Conservation (phyloP, 306 rosid species). For the Acacia confusa region DNA sequence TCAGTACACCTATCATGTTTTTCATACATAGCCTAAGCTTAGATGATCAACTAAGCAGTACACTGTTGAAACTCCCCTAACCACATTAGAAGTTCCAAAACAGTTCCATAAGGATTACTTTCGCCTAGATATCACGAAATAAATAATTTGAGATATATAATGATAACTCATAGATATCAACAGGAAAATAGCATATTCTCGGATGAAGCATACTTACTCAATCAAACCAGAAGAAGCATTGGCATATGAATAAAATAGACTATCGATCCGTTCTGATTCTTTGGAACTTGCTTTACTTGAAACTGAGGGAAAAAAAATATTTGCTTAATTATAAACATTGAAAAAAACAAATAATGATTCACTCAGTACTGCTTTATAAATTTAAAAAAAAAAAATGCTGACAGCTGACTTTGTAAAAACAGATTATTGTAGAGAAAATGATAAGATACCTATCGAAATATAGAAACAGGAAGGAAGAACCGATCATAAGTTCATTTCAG, state of each 20-base stretch:
- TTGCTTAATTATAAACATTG: slow-evolving; percentile 9
- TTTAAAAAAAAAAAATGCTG: slow-evolving; percentile 17
- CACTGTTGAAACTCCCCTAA: slow-evolving; percentile 20
- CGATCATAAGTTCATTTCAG: background rate
- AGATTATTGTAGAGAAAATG: background rate
- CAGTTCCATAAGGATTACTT: slow-evolving; percentile 8
- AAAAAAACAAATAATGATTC: background rate
- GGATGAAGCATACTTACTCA: slow-evolving; percentile 69
- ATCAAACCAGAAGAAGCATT: slow-evolving; percentile 77
- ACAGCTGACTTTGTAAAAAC: slow-evolving; percentile 5
- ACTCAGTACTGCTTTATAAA: slow-evolving; percentile 1
- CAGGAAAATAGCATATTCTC: background rate
- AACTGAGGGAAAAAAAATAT: slow-evolving; percentile 51
- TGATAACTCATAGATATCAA: background rate
- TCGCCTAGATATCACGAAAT: slow-evolving; percentile 10
- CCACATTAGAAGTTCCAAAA: slow-evolving; percentile 12
- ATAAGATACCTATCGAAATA: background rate
- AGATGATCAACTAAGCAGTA: background rate
- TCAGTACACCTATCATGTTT: background rate
- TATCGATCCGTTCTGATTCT: slow-evolving; percentile 83
- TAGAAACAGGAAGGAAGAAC: slow-evolving; percentile 7
- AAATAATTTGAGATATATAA: slow-evolving; percentile 8
- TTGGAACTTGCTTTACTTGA: slow-evolving; percentile 82
- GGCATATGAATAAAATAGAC: slow-evolving; percentile 68
- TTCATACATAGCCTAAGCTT: background rate